Evolutionary conservation across 2,329 filamentous ascomycete species (phyloP), one percentile per base, ranked within the genome.

Genomic region (Plenodomus biglobosus): DNA sequence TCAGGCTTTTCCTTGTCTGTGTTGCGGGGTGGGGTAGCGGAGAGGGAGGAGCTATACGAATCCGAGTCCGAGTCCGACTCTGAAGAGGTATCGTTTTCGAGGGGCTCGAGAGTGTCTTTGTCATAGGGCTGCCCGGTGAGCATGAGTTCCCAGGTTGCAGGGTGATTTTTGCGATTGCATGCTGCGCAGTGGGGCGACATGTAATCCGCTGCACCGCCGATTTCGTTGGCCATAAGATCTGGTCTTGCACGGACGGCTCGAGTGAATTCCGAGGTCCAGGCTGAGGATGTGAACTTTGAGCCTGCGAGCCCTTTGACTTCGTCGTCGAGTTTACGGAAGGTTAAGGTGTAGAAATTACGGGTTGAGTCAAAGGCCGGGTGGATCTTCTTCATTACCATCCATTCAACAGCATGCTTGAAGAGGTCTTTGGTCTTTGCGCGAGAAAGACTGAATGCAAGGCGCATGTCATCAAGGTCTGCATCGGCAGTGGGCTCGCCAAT

Each of bases 371-470:
- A 92, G 0, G 77, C 82, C 0, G 87, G 88, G 56, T 91, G 86
- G 42, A 94, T 78, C 58, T 86, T 85, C 64, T 87, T 88, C 61
- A 90, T 87, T 2, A 92, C 85, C 72, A 92, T 86, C 88, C 88
- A 92, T 65, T 90, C 87, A 1, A 92, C 77, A 0, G 83, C 86
- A 59, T 85, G 84, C 40, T 81, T 82, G 73, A 92, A 92, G 41
- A 91, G 82, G 34, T 89, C 84, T 55, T 84, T 85, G 0, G 85
- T 75, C 42, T 86, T 86, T 57, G 85, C 85, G 53, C 85, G 83
- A 0, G 83, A 80, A 47, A 86, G 79, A 1, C 85, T 88, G 66
- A 90, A 90, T 58, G 87, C 76, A 1, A 92, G 75, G 0, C 88
- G 88, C 2, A 90, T 82, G 8, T 78, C 73, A 0, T 81, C 82